Evolutionary conservation across 2,329 filamentous ascomycete genomes (phyloP).

Genomic region (Ploettnerulaceae sp.): DNA sequence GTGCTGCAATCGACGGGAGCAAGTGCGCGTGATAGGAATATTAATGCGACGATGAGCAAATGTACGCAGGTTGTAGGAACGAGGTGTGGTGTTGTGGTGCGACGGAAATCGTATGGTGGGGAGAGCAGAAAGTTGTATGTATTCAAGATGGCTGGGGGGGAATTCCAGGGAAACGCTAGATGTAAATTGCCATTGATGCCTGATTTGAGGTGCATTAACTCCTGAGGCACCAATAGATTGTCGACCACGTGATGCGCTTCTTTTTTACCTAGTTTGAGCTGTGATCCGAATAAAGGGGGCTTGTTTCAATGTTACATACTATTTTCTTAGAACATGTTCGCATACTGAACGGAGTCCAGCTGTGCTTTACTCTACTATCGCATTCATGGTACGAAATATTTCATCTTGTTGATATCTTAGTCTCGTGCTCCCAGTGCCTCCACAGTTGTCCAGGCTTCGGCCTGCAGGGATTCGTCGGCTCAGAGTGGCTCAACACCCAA

Average conservation of each 20-base stretch:
- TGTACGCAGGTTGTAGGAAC: constrained; percentile 12
- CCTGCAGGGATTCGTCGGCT: neutral
- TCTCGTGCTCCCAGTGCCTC: neutral
- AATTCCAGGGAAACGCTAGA: neutral
- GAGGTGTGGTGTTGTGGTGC: constrained; percentile 10
- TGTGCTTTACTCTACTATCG: neutral
- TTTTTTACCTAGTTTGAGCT: too few relatives aligned
- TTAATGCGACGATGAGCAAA: constrained; percentile 16
- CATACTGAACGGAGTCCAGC: too few relatives aligned
- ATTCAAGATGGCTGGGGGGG: constrained; percentile 20
- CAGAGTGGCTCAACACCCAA: neutral
- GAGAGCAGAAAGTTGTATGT: constrained; percentile 4
- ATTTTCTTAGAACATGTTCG: too few relatives aligned
- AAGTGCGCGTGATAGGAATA: neutral
- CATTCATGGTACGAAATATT: neutral
- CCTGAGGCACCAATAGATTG: neutral
- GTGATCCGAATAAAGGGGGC: too few relatives aligned
- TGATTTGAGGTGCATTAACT: neutral
- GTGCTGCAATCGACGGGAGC: neutral
- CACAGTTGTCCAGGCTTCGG: neutral
- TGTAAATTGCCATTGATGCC: neutral
- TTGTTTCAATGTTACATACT: too few relatives aligned
- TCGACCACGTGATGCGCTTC: neutral
- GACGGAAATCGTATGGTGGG: constrained; percentile 17
- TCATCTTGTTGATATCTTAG: neutral